These are phyloP conservation scores for Artomyces pyxidatus DNA, from an alignment of 768 basidiomycete species.

Conservation along the genomic window DNA sequence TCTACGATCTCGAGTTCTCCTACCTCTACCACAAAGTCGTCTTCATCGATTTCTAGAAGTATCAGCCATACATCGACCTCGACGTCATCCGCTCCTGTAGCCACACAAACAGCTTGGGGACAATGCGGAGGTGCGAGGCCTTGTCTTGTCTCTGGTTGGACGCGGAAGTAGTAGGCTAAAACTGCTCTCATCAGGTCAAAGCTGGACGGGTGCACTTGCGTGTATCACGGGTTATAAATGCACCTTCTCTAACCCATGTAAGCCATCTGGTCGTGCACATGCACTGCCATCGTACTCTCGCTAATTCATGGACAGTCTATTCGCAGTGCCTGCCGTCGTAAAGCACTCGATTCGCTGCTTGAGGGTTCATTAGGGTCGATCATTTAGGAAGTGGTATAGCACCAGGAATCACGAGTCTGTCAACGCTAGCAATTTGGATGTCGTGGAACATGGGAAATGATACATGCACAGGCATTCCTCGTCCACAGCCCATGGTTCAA, in stretches of 20 bases:
- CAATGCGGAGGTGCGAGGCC: constrained; percentile 34
- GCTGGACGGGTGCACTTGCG: constrained; percentile 36
- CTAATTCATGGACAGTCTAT: constrained; percentile 26
- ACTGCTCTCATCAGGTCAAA: constrained; percentile 22
- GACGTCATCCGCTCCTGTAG: constrained; percentile 11
- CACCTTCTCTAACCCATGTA: constrained; percentile 31
- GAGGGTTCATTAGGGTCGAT: too few relatives aligned
- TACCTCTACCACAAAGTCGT: too few relatives aligned
- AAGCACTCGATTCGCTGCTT: too few relatives aligned
- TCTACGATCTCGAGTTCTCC: too few relatives aligned
- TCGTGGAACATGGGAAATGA: too few relatives aligned
- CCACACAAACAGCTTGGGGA: constrained; percentile 24
- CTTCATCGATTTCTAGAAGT: too few relatives aligned
- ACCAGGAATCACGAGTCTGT: too few relatives aligned
- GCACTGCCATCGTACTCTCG: neutral
- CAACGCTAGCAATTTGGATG: too few relatives aligned
- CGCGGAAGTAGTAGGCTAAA: neutral
- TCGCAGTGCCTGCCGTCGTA: constrained; percentile 41
- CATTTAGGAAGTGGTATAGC: too few relatives aligned
- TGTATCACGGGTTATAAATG: constrained; percentile 29
- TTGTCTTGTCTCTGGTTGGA: neutral
- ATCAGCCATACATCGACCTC: too few relatives aligned
- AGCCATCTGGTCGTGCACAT: constrained; percentile 18
- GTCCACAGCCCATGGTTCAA: too few relatives aligned
- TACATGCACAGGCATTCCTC: too few relatives aligned